Conservation (phyloP, 306 rosid genomes). For the Ochetophila trinervis region DNA sequence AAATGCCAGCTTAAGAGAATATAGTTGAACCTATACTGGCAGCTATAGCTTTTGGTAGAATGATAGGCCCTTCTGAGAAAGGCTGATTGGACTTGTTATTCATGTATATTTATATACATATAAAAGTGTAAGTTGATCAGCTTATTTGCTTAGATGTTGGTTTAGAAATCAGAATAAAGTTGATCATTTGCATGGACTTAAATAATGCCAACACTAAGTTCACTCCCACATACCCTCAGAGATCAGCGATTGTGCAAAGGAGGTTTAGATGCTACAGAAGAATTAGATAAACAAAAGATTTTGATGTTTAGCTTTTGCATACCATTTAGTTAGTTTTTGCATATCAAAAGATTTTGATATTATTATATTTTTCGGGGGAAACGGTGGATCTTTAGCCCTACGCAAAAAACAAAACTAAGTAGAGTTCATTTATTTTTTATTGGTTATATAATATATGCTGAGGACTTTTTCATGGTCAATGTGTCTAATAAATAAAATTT, state of each 20-base stretch:
- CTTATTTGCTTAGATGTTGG: not conserved
- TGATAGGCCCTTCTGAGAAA: too few relatives aligned
- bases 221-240: not conserved
- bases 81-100: too few relatives aligned
- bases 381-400: too few relatives aligned
- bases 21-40: too few relatives aligned
- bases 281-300: not conserved
- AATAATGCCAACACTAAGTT: not conserved
- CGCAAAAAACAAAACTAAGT: too few relatives aligned
- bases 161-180: not conserved
- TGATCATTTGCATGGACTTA: not conserved
- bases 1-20: too few relatives aligned
- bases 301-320: not conserved
- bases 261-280: conserved; percentile 1
- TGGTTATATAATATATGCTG: not conserved
- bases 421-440: not conserved
- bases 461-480: not conserved
- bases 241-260: not conserved
- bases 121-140: not conserved
- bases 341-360: too few relatives aligned
- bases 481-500: conserved; percentile 31
- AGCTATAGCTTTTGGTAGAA: too few relatives aligned
- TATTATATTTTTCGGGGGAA: too few relatives aligned
- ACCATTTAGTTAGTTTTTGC: too few relatives aligned
- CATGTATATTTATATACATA: too few relatives aligned